Evolutionary conservation across 495 filamentous ascomycete genomes (phyloP).

Genomic region (Penicillium turbatum): DNA sequence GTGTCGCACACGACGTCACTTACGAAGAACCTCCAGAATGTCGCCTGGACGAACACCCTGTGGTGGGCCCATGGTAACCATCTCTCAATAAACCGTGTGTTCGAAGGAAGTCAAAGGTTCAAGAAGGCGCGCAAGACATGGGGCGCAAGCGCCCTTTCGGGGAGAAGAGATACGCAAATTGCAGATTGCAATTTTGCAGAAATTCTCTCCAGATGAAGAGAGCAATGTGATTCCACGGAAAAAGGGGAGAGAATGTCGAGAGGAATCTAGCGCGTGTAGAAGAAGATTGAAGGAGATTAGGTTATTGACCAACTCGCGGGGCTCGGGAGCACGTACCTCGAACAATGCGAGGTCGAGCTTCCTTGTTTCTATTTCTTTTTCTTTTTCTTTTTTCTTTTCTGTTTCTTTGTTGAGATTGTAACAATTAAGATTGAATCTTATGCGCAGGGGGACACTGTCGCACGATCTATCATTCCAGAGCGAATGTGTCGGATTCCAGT

Average conservation of each 20-base stretch:
- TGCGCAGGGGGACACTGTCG: neutral
- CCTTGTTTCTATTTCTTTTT: neutral
- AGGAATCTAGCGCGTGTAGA: slow-evolving; percentile 20
- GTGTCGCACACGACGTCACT: slow-evolving; percentile 37
- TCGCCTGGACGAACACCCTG: slow-evolving; percentile 57
- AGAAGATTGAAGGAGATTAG: slow-evolving; percentile 3
- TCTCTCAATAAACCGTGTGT: slow-evolving; percentile 16
- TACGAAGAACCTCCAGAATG: slow-evolving; percentile 72
- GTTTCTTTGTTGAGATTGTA: neutral
- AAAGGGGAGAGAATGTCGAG: slow-evolving; percentile 28
- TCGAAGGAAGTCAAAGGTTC: slow-evolving; percentile 6
- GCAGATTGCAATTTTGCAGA: slow-evolving; percentile 11
- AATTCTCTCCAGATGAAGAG: neutral
- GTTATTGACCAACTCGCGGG: slow-evolving; percentile 20
- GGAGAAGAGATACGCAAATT: slow-evolving; percentile 7
- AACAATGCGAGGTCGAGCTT: slow-evolving; percentile 1
- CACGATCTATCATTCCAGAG: neutral
- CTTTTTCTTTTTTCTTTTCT: neutral
- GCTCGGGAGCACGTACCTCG: slow-evolving; percentile 17
- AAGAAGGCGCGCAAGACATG: slow-evolving; percentile 28
- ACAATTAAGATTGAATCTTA: neutral
- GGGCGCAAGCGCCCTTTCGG: slow-evolving; percentile 28
- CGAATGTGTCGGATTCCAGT: neutral
- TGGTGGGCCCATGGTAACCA: slow-evolving; percentile 39
- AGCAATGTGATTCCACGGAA: slow-evolving; percentile 16